phyloP scores from a whole-genome alignment of 768 basidiomycete genomes.

The Hortiboletus campestris region DNA sequence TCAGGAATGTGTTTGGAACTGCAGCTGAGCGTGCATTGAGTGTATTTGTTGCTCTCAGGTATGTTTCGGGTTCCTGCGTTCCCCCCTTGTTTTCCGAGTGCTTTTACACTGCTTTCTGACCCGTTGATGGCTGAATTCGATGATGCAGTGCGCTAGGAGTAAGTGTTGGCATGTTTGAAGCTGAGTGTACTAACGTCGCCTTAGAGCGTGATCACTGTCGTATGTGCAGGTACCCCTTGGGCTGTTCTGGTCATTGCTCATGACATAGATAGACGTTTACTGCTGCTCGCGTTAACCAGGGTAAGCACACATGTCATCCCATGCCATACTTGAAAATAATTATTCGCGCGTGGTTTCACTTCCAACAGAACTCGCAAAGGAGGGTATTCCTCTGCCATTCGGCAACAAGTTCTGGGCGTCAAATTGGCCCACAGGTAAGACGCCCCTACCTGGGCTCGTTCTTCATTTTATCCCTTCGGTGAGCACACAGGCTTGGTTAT shows the following conservation, averaged over 20 bases:
- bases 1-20: constrained; percentile 55
- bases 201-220: constrained; percentile 32
- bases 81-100: too few relatives aligned
- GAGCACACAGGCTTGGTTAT: constrained; percentile 1
- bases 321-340: background rate
- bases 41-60: constrained; percentile 57
- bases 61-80: background rate
- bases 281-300: constrained; percentile 51
- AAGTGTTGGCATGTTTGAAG: background rate
- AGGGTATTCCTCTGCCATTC: constrained; percentile 59
- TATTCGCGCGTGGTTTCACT: too few relatives aligned
- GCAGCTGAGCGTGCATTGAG: constrained; percentile 53
- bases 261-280: constrained; percentile 42
- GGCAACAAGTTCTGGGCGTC: constrained; percentile 60
- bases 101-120: background rate
- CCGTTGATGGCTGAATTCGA: background rate
- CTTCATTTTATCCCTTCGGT: constrained; percentile 54
- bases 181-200: background rate
- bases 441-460: constrained; percentile 52
- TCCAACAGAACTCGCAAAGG: constrained; percentile 53
- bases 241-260: background rate
- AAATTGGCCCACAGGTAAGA: constrained; percentile 57
- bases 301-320: constrained; percentile 10
- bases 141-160: constrained; percentile 35
- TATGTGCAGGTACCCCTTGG: constrained; percentile 8